These are phyloP conservation scores for Fusarium zealandicum DNA, from an alignment of 2,329 filamentous ascomycete species.

Conservation along the genomic window DNA sequence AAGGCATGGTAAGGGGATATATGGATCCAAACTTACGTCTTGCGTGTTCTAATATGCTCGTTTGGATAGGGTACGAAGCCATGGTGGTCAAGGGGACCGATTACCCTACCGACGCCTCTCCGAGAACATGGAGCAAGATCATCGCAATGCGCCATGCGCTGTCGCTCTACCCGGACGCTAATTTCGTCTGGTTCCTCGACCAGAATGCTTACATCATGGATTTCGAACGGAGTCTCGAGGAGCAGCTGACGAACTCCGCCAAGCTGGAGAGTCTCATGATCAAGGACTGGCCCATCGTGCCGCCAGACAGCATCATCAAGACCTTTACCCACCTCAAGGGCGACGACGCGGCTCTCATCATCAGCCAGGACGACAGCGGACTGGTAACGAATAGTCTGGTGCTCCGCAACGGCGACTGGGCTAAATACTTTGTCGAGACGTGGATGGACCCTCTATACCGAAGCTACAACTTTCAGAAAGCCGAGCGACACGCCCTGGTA, in stretches of 20 bases:
- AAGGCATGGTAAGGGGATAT: slow-evolving; percentile 73
- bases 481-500: slow-evolving; percentile 89
- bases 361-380: slow-evolving; percentile 85
- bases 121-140: slow-evolving; percentile 76
- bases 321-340: slow-evolving; percentile 85
- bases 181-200: slow-evolving; percentile 88
- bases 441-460: slow-evolving; percentile 97
- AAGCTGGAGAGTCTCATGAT: slow-evolving; percentile 82
- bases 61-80: slow-evolving; percentile 76
- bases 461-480: slow-evolving; percentile 95
- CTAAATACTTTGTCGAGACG: slow-evolving; percentile 88
- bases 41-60: slow-evolving; percentile 10
- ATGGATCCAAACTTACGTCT: background rate
- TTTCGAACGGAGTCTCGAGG: slow-evolving; percentile 71
- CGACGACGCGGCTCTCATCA: slow-evolving; percentile 78
- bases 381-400: slow-evolving; percentile 80
- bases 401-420: slow-evolving; percentile 85
- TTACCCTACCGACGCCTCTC: slow-evolving; percentile 71
- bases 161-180: slow-evolving; percentile 76
- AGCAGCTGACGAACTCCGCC: slow-evolving; percentile 71
- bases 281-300: slow-evolving; percentile 84
- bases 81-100: slow-evolving; percentile 81
- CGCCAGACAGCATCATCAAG: slow-evolving; percentile 95
- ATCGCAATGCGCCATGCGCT: slow-evolving; percentile 90
- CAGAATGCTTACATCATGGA: slow-evolving; percentile 90